Evolutionary conservation across 768 basidiomycete genomes (phyloP).

Genomic region (Suillus luteus): DNA sequence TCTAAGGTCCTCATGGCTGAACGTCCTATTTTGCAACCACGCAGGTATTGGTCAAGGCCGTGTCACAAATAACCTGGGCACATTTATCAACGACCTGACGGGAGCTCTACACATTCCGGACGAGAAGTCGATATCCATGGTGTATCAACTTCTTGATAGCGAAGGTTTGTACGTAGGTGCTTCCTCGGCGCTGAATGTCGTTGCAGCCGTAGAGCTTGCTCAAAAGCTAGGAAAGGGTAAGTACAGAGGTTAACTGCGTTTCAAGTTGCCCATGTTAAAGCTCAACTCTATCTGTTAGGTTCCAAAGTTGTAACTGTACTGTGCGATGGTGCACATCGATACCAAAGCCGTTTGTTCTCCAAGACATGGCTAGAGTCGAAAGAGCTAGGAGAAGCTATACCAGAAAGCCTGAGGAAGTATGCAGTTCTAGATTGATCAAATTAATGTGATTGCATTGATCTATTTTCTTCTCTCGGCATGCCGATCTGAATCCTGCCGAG

Average conservation of each 20-base stretch:
- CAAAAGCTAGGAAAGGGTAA: slow-evolving; percentile 80
- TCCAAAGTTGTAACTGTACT: slow-evolving; percentile 86
- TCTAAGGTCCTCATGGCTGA: slow-evolving; percentile 3
- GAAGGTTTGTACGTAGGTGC: slow-evolving; percentile 96
- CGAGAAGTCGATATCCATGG: slow-evolving; percentile 87
- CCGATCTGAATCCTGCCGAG: neutral
- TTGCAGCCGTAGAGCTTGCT: slow-evolving; percentile 89
- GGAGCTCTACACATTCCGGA: slow-evolving; percentile 90
- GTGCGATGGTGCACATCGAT: slow-evolving; percentile 95
- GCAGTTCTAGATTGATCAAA: slow-evolving; percentile 68
- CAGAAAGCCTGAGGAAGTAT: slow-evolving; percentile 85
- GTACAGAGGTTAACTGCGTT: slow-evolving; percentile 3
- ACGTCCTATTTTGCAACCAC: slow-evolving; percentile 2
- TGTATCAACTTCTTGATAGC: slow-evolving; percentile 88
- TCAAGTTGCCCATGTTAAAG: slow-evolving; percentile 5
- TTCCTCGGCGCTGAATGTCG: slow-evolving; percentile 92
- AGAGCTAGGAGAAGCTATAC: slow-evolving; percentile 75
- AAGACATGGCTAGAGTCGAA: slow-evolving; percentile 89
- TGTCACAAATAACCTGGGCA: slow-evolving; percentile 87
- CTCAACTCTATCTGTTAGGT: slow-evolving; percentile 43
- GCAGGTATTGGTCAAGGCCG: slow-evolving; percentile 96
- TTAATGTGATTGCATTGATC: neutral
- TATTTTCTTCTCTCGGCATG: neutral
- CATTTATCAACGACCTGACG: slow-evolving; percentile 73
- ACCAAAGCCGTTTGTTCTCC: slow-evolving; percentile 95